A percentile compares a stretch with the other conserved stretches of the same genome.
Evolutionary conservation across 1,284 basidiomycete genomes (phyloP).

Genomic region (Clitocybe nebularis): DNA sequence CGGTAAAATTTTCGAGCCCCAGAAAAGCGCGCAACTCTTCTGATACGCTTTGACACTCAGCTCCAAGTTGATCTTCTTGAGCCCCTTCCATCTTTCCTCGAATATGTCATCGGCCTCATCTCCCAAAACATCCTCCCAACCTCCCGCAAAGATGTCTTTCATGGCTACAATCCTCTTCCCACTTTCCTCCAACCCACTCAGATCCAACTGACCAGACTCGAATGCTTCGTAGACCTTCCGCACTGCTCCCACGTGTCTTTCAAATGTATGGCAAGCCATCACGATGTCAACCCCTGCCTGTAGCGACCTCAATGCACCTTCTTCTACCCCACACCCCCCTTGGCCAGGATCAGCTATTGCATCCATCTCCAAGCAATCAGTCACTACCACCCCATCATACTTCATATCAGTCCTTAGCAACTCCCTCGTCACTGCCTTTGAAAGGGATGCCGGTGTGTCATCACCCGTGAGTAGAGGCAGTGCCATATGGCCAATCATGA

Average conservation of each 20-base stretch:
- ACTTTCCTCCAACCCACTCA: constrained; percentile 37
- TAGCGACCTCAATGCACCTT: constrained; percentile 51
- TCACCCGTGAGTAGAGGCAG: constrained; percentile 51
- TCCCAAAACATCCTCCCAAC: constrained; percentile 39
- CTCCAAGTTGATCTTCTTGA: constrained; percentile 35
- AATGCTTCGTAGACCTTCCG: constrained; percentile 48
- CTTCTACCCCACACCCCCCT: constrained; percentile 46
- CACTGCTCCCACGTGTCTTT: constrained; percentile 49
- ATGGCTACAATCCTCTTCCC: constrained; percentile 42
- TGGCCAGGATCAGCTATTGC: constrained; percentile 45
- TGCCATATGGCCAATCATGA: constrained; percentile 74
- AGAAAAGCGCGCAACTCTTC: constrained; percentile 42
- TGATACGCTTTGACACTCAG: constrained; percentile 48
- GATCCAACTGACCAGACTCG: constrained; percentile 33
- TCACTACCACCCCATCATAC: constrained; percentile 56
- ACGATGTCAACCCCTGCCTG: constrained; percentile 62
- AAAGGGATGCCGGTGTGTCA: constrained; percentile 56
- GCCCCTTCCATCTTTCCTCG: constrained; percentile 23
- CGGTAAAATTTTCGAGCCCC: constrained; percentile 37
- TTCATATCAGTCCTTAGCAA: constrained; percentile 46
- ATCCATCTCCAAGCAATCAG: constrained; percentile 71
- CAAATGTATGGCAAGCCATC: constrained; percentile 66
- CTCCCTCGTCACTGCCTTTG: constrained; percentile 45
- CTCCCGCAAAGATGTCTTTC: constrained; percentile 47
- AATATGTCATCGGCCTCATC: constrained; percentile 25